Evolutionary conservation across 2,329 filamentous ascomycete genomes (phyloP), one percentile per base, ranked within the genome.

Genomic region (Orbilia javanica): DNA sequence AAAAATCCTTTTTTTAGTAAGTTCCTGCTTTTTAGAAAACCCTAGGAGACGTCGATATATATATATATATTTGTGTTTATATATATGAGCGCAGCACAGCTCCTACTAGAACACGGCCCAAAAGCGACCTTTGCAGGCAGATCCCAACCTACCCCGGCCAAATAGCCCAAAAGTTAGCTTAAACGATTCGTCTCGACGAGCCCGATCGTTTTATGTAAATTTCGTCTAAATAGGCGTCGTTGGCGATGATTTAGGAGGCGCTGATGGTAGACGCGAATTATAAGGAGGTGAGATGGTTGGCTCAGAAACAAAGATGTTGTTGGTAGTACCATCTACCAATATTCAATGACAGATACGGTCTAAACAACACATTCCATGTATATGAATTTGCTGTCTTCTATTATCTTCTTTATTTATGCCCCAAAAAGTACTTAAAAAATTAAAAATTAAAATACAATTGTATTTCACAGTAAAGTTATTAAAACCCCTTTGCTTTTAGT

Each of bases 161-260:
- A 42, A 52, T 42, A 62, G 18, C 15, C 42, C 62, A 15, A 70
- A 62, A 69, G 13, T 22, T 64, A 55, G 39, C 31, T 62, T 48
- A 48, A 67, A 68, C 20, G 74, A 78, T 55, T 48, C 67, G 3
- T 7, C 50, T 36, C 8, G 60, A 68, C 27, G 67, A 67, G 42
- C 27, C 29, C 52, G 72, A 25, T 63, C 36, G 62, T 72, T 72
- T 68, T 55, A 78, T 55, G 10, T 50, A 68, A 78, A n/a, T 72
- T 72, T 67, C 39, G 18, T 48, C 4, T 63, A 78, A 78, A 71
- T 55, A 78, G 36, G n/a, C 18, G 20, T 10, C 8, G 50, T 68
- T 44, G 74, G 60, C 39, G 74, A 44, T 27, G 29, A n/a, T 13
- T n/a, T 29, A 18, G 27, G 44, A 3, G 42, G n/a, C 1, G 55